phyloP scores from a whole-genome alignment of 2,329 filamentous ascomycete genomes.

The Albophoma yamanashiensis region DNA sequence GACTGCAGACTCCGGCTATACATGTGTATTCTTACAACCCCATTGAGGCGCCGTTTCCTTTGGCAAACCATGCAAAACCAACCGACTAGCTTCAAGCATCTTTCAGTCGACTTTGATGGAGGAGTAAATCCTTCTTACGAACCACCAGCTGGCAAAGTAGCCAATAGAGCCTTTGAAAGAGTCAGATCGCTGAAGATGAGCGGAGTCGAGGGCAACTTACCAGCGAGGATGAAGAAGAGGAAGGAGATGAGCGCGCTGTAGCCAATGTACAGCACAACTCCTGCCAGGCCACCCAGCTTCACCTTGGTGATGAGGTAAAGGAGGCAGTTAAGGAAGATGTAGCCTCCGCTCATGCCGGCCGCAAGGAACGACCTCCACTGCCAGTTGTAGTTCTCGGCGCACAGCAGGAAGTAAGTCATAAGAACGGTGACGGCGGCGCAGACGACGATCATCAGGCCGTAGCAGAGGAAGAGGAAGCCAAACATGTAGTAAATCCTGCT shows the following conservation, averaged over 20 bases:
- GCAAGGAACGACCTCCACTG: conserved; percentile 94
- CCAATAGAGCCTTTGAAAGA: conserved; percentile 69
- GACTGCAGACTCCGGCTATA: background rate
- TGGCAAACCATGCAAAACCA: background rate
- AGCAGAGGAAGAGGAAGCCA: conserved; percentile 95
- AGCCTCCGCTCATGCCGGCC: conserved; percentile 79
- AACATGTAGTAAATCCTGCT: conserved; percentile 99
- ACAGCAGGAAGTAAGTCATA: conserved; percentile 93
- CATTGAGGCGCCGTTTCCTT: background rate
- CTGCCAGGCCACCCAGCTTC: conserved; percentile 73
- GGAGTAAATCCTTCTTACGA: conserved; percentile 84
- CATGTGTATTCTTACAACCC: conserved; percentile 15
- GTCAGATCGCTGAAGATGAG: background rate
- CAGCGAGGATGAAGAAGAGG: conserved; percentile 86
- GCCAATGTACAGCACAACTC: conserved; percentile 83
- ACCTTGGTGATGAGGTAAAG: conserved; percentile 86
- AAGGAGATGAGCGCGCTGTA: conserved; percentile 86
- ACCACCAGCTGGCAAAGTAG: conserved; percentile 90
- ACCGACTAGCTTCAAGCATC: background rate
- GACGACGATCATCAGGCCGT: conserved; percentile 93
- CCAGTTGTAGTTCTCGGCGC: conserved; percentile 97
- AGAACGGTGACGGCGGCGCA: conserved; percentile 85
- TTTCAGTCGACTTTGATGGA: conserved; percentile 94
- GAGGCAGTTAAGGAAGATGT: conserved; percentile 86
- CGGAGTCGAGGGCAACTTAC: conserved; percentile 41